These are phyloP conservation scores for Termitomyces heimii DNA, from an alignment of 768 basidiomycete genomes.

Conservation along the genomic window DNA sequence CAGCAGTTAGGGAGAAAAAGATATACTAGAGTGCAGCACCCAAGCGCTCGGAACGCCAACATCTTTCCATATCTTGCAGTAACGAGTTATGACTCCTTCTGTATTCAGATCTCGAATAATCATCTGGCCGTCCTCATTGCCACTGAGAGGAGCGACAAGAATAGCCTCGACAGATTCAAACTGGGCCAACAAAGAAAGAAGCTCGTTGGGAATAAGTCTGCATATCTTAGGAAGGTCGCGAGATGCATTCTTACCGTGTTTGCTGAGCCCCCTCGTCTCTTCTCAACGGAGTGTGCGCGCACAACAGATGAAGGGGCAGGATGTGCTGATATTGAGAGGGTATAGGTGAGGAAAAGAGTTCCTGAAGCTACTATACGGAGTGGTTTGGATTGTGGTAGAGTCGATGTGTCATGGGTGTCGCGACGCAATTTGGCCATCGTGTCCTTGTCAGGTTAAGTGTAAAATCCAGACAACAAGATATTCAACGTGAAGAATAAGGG, in stretches of 20 bases:
- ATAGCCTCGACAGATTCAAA: conserved; percentile 60
- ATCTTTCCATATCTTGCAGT: conserved; percentile 68
- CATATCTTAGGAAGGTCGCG: neutral
- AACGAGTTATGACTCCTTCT: conserved; percentile 64
- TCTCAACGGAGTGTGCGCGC: conserved; percentile 68
- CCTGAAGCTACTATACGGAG: conserved; percentile 76
- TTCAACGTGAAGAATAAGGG: neutral
- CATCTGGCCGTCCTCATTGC: conserved; percentile 61
- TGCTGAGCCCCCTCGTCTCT: conserved; percentile 67
- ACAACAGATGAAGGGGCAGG: conserved; percentile 51
- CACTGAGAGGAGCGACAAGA: conserved; percentile 69
- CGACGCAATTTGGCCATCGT: conserved; percentile 43
- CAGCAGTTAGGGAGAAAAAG: neutral
- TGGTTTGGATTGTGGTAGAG: conserved; percentile 26
- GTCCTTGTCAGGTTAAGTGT: conserved; percentile 7
- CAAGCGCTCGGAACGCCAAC: conserved; percentile 76
- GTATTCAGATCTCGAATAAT: conserved; percentile 60
- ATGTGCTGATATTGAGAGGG: conserved; percentile 53
- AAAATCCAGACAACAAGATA: neutral
- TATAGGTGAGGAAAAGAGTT: conserved; percentile 75
- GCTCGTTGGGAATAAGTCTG: conserved; percentile 18
- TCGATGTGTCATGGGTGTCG: conserved; percentile 28
- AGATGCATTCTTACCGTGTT: conserved; percentile 33
- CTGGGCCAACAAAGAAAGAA: conserved; percentile 69
- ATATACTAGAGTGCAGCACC: conserved; percentile 68